phyloP scores from a whole-genome alignment of 129 eudicot species.

The Ambrosia artemisiifolia region DNA sequence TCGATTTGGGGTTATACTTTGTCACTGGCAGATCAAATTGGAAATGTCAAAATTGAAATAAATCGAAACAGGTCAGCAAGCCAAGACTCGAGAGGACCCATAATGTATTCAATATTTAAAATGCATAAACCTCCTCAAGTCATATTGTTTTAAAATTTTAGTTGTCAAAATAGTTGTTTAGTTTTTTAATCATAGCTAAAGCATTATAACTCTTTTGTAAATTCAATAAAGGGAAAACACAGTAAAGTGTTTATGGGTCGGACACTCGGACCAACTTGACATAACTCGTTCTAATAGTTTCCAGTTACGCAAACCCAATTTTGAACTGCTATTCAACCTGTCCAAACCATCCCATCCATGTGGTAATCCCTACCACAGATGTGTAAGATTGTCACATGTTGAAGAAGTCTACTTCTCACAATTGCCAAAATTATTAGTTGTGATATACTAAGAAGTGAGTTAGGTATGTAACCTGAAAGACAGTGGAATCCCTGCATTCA shows the following conservation, averaged over 20 bases:
- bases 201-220: neutral
- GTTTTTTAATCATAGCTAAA: neutral
- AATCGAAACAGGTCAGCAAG: too few relatives aligned
- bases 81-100: too few relatives aligned
- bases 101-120: too few relatives aligned
- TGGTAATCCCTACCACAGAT: neutral
- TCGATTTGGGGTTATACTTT: neutral
- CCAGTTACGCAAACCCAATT: neutral
- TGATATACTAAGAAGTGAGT: conserved; percentile 1
- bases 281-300: too few relatives aligned
- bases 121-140: too few relatives aligned
- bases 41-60: neutral
- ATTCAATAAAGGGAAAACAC: neutral
- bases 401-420: neutral
- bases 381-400: too few relatives aligned
- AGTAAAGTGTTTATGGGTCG: neutral
- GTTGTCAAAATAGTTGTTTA: neutral
- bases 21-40: neutral
- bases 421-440: neutral
- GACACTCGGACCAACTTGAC: neutral
- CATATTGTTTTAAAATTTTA: too few relatives aligned
- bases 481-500: conserved; percentile 88
- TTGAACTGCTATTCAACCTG: too few relatives aligned
- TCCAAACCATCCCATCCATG: neutral
- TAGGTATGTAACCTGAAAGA: conserved; percentile 60